A percentile compares a stretch with the other conserved stretches of the same genome.
phyloP scores from a whole-genome alignment of 208 protist species.

The Leishmania martiniquensis region DNA sequence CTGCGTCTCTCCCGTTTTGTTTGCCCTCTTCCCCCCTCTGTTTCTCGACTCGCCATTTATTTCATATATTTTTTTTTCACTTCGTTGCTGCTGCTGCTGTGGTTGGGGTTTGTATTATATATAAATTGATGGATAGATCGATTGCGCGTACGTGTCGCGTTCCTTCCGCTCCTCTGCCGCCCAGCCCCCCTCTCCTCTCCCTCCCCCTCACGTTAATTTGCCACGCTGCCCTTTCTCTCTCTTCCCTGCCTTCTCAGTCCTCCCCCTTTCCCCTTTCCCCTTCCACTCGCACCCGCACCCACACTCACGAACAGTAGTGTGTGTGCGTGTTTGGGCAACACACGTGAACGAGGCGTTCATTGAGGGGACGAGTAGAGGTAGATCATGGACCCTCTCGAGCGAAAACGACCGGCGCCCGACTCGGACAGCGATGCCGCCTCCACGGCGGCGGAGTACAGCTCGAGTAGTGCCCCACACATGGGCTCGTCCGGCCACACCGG shows the following conservation, averaged over 20 bases:
- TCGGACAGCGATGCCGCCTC: slow-evolving; percentile 3
- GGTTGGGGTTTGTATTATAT: neutral
- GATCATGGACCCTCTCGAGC: slow-evolving; percentile 9
- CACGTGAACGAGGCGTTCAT: neutral
- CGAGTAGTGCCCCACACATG: neutral
- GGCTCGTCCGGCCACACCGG: neutral
- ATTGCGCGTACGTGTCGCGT: neutral
- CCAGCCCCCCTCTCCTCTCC: neutral
- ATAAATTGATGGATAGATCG: neutral
- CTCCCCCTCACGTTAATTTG: no score
- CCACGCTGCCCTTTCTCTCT: slow-evolving; percentile 5
- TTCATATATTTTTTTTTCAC: neutral
- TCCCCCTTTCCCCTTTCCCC: neutral
- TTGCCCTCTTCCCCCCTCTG: neutral
- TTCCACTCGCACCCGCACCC: neutral
- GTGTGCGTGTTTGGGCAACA: neutral
- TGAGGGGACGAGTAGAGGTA: neutral
- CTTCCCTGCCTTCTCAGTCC: slow-evolving; percentile 10
- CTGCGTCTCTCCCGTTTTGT: no score
- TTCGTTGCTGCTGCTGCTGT: neutral
- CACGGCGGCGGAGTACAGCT: slow-evolving; percentile 20
- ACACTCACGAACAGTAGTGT: neutral
- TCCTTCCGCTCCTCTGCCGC: neutral
- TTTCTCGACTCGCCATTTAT: neutral
- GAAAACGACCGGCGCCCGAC: neutral